Conservation (phyloP, 345 rosid species). For the Erucastrum elatum region DNA sequence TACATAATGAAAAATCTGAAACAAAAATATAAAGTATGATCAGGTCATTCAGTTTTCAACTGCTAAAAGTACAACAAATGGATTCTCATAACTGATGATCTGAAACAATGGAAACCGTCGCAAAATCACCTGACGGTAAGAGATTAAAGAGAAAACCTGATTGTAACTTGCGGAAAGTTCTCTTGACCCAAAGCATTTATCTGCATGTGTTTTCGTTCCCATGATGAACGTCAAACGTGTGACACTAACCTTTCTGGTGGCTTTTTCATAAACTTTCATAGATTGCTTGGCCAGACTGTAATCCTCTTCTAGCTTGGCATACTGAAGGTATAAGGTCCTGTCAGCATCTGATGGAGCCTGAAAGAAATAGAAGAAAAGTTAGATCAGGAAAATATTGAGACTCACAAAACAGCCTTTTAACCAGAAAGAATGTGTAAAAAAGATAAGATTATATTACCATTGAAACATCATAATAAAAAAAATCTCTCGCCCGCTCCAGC, state of each 20-base stretch:
- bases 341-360: too few relatives aligned
- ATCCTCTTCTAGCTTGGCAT: too few relatives aligned
- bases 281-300: too few relatives aligned
- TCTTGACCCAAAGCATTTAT: conserved; percentile 87
- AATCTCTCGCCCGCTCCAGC: neutral
- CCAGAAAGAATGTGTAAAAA: neutral
- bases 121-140: neutral
- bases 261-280: too few relatives aligned
- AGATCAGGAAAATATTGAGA: neutral
- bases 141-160: neutral
- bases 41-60: conserved; percentile 5
- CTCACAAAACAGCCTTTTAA: neutral
- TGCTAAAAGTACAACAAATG: neutral
- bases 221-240: conserved; percentile 29
- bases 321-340: too few relatives aligned
- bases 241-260: too few relatives aligned
- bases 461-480: neutral
- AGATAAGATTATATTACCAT: neutral
- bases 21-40: neutral
- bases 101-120: neutral
- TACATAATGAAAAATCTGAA: conserved; percentile 2
- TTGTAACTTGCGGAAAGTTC: conserved; percentile 65
- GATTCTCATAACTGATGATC: neutral
- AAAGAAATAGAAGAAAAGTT: conserved; percentile 15
- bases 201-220: conserved; percentile 96